Evolutionary conservation across 2,329 filamentous ascomycete genomes (phyloP), one percentile per base, ranked within the genome.

Genomic region (Diplodia mutila): DNA sequence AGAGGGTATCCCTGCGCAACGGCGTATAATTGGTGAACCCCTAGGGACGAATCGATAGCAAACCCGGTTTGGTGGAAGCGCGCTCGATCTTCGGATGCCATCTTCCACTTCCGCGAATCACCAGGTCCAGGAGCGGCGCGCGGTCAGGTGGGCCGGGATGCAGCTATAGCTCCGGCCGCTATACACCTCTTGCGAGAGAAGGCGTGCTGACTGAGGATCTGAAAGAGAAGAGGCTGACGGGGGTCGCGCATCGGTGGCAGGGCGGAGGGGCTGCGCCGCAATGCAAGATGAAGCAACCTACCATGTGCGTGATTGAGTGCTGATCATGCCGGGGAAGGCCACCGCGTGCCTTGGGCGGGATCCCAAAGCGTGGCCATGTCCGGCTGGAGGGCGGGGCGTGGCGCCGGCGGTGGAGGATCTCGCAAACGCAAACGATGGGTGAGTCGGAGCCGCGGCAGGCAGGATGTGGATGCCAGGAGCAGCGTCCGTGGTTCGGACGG

Each of bases 221-320:
- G 42, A 29, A 51, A 21, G 42, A 51, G 27, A 34, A 25, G 32
- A 5, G 42, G 59, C 42, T 51, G 59, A 49, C 59, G 27, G 42
- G 59, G 59, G 42, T 2, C n/a, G 18, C 37, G 27, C 37, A 48
- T 48, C 42, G 54, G n/a, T 23, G 59, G 57, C 39, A 34, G 39
- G 23, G 57, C 25, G 23, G 32, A 11, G 7, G n/a, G 27, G 59
- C 46, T 51, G 59, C 59, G 59, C 59, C 46, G 46, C 59, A 63
- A 63, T 63, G 59, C 59, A 63, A 51, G 59, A 63, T 63, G 59
- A 63, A 63, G 59, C 59, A 63, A 51, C 59, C 59, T 63, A 51
- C 59, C 59, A 37, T 51, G 59, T 49, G 42, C 42, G 59, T 63
- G 59, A 63, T 63, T 63, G 59, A 63, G 42, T 63, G 59, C 59